These are phyloP conservation scores for Trypanosoma vivax DNA, from an alignment of 208 protist genomes.

Conservation along the genomic window DNA sequence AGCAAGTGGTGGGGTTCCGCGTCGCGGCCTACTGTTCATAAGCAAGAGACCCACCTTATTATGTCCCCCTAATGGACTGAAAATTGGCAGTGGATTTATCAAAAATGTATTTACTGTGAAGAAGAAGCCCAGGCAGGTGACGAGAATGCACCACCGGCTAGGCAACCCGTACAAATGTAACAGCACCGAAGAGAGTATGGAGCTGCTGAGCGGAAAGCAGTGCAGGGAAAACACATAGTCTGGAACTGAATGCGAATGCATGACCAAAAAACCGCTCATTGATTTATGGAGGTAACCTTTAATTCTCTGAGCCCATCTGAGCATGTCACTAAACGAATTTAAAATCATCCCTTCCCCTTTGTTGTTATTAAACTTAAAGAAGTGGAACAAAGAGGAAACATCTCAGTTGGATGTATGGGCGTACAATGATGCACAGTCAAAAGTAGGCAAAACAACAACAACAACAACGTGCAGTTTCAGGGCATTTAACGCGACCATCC, in stretches of 20 bases:
- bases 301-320: not conserved
- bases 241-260: not conserved
- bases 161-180: not conserved
- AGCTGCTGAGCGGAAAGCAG: slow-evolving; percentile 2
- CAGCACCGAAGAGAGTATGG: not conserved
- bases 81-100: slow-evolving; percentile 34
- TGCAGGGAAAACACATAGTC: slow-evolving; percentile 20
- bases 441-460: not conserved
- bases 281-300: not conserved
- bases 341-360: not conserved
- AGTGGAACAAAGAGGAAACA: slow-evolving; percentile 4
- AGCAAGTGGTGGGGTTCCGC: slow-evolving; percentile 42
- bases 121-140: slow-evolving; percentile 11
- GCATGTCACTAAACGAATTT: not conserved
- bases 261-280: slow-evolving; percentile 7
- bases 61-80: slow-evolving; percentile 40
- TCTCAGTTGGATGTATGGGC: too few relatives aligned
- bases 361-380: not conserved
- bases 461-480: too few relatives aligned
- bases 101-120: slow-evolving; percentile 19
- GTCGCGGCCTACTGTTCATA: slow-evolving; percentile 20
- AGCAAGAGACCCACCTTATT: slow-evolving; percentile 42
- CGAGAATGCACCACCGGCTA: slow-evolving; percentile 3
- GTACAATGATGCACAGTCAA: too few relatives aligned
- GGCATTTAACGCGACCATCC: too few relatives aligned